A percentile compares a stretch with the other conserved stretches of the same genome.
phyloP scores from a whole-genome alignment of 1,139 yeast species.

The Lipomyces yarrowii region DNA sequence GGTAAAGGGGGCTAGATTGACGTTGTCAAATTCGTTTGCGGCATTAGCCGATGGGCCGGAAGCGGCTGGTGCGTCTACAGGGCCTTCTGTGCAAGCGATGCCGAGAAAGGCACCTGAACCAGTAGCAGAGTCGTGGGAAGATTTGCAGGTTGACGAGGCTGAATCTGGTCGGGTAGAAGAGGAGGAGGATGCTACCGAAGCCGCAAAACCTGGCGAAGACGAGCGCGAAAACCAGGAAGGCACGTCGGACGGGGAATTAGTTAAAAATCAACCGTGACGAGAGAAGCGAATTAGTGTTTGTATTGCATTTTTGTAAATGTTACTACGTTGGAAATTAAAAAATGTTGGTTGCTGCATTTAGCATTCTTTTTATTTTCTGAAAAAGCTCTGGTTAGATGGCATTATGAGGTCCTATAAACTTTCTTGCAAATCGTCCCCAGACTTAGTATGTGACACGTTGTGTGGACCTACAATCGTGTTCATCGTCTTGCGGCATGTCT shows the following conservation, averaged over 20 bases:
- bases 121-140: constrained; percentile 30
- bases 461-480: no score
- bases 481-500: no score
- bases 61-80: neutral
- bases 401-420: neutral
- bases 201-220: neutral
- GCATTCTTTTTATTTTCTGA: neutral
- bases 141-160: constrained; percentile 18
- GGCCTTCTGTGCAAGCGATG: neutral
- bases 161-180: neutral
- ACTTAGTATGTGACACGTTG: no score
- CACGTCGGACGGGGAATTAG: neutral
- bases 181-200: neutral
- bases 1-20: constrained; percentile 2
- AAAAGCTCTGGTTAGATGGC: neutral
- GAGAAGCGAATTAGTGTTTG: neutral
- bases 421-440: no score
- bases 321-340: neutral
- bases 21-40: constrained; percentile 18
- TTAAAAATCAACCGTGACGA: neutral
- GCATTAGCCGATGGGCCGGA: constrained; percentile 11
- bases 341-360: neutral
- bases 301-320: neutral
- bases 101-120: constrained; percentile 19
- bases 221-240: neutral